A percentile compares a stretch with the other conserved stretches of the same genome.
phyloP scores from a whole-genome alignment of 2,329 filamentous ascomycete species.

The Colletotrichum incanum region DNA sequence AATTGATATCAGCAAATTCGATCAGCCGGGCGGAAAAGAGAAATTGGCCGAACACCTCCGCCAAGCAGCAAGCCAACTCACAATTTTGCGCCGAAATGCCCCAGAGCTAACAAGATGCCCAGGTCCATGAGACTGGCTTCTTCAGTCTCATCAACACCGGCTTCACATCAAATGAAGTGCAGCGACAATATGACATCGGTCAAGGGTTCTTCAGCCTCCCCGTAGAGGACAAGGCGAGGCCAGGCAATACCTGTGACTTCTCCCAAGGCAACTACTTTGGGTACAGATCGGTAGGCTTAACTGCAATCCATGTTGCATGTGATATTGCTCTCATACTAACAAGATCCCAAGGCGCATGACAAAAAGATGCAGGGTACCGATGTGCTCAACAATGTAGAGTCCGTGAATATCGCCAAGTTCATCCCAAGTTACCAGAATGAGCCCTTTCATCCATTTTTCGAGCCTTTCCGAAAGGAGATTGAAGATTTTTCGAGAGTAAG shows the following conservation, averaged over 20 bases:
- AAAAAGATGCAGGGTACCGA: constrained; percentile 48
- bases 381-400: constrained; percentile 65
- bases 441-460: constrained; percentile 56
- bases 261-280: constrained; percentile 65
- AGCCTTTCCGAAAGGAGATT: constrained; percentile 61
- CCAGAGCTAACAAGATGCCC: not conserved
- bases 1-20: constrained; percentile 65
- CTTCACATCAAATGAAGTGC: constrained; percentile 65
- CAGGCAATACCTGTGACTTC: constrained; percentile 62
- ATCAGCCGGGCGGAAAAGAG: constrained; percentile 65
- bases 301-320: not conserved
- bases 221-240: constrained; percentile 61
- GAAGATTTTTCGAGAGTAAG: constrained; percentile 63
- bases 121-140: constrained; percentile 59
- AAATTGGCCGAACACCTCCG: constrained; percentile 66
- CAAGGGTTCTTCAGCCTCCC: constrained; percentile 67
- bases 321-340: not conserved
- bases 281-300: constrained; percentile 53
- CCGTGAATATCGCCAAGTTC: constrained; percentile 70
- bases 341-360: constrained; percentile 49
- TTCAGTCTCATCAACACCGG: constrained; percentile 71
- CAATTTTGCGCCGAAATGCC: not conserved
- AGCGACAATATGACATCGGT: constrained; percentile 68
- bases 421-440: constrained; percentile 55
- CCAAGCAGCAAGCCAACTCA: constrained; percentile 58